phyloP scores from a whole-genome alignment of 106 monocot genomes.

The Posidonia australis region DNA sequence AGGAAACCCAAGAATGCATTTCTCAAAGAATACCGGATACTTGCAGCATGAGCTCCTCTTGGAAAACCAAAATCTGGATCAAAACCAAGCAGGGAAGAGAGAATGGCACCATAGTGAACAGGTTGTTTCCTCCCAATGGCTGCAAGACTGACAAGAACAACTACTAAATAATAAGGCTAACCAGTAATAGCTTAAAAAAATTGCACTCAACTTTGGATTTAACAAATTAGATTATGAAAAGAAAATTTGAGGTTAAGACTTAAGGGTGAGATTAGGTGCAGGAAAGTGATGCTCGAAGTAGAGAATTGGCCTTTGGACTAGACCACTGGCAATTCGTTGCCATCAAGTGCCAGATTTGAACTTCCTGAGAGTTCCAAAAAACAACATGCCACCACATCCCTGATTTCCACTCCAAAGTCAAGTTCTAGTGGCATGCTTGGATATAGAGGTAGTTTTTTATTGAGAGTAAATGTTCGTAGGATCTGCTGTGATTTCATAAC shows the following conservation, averaged over 20 bases:
- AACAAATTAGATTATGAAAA: neutral
- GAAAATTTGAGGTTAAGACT: neutral
- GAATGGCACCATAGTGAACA: constrained; percentile 40
- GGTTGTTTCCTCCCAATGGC: constrained; percentile 75
- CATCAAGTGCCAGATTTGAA: too few relatives aligned
- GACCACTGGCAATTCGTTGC: too few relatives aligned
- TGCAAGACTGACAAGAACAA: constrained; percentile 48
- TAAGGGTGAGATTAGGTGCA: neutral
- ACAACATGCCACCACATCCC: too few relatives aligned
- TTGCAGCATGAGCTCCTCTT: constrained; percentile 47
- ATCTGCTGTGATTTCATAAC: too few relatives aligned
- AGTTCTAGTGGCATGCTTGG: neutral
- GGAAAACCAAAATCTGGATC: constrained; percentile 34
- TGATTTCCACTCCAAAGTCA: neutral
- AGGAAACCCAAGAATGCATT: constrained; percentile 69
- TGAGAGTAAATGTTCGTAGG: too few relatives aligned
- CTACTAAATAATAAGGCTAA: neutral
- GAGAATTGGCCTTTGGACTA: too few relatives aligned
- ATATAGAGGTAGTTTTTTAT: too few relatives aligned
- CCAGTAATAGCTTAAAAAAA: neutral
- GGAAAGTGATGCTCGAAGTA: too few relatives aligned
- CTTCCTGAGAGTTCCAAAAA: neutral
- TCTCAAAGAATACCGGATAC: constrained; percentile 65
- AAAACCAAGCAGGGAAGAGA: constrained; percentile 54
- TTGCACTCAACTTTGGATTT: neutral